A percentile compares a stretch with the other conserved stretches of the same genome.
These are phyloP conservation scores for Diaporthe australafricana DNA, from an alignment of 2,329 filamentous ascomycete species.

Conservation along the genomic window DNA sequence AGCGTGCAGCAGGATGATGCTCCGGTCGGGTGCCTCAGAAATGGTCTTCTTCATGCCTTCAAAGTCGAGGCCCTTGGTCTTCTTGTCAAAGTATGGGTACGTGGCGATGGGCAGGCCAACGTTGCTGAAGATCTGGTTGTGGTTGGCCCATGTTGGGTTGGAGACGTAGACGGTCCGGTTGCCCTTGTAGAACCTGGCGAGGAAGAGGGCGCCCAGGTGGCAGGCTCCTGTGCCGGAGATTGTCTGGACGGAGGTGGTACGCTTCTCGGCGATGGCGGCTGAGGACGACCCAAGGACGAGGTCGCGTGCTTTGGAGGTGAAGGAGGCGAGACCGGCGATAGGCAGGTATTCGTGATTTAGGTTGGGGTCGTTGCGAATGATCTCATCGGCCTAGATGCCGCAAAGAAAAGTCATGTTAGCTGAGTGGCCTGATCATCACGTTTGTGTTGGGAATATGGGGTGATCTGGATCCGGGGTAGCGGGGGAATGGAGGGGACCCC, in stretches of 20 bases:
- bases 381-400: constrained; percentile 81
- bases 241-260: constrained; percentile 86
- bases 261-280: constrained; percentile 85
- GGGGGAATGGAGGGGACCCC: constrained; percentile 14
- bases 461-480: constrained; percentile 33
- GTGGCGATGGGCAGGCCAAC: constrained; percentile 81
- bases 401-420: constrained; percentile 41
- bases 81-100: constrained; percentile 94
- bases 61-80: constrained; percentile 92
- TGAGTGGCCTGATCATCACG: constrained; percentile 31
- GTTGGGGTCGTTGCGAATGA: constrained; percentile 87
- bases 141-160: constrained; percentile 97
- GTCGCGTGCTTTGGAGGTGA: constrained; percentile 91
- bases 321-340: constrained; percentile 87
- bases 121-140: constrained; percentile 98
- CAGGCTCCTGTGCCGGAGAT: constrained; percentile 97
- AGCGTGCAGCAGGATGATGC: constrained; percentile 91
- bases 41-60: constrained; percentile 85
- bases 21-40: constrained; percentile 77
- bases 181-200: constrained; percentile 87
- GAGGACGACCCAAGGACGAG: constrained; percentile 86
- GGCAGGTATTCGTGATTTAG: constrained; percentile 99
- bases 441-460: constrained; percentile 15
- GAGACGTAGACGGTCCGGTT: constrained; percentile 88
- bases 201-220: constrained; percentile 93